Conservation (phyloP, 1,139 yeast genomes). For the Scheffersomyces illinoinensis region DNA sequence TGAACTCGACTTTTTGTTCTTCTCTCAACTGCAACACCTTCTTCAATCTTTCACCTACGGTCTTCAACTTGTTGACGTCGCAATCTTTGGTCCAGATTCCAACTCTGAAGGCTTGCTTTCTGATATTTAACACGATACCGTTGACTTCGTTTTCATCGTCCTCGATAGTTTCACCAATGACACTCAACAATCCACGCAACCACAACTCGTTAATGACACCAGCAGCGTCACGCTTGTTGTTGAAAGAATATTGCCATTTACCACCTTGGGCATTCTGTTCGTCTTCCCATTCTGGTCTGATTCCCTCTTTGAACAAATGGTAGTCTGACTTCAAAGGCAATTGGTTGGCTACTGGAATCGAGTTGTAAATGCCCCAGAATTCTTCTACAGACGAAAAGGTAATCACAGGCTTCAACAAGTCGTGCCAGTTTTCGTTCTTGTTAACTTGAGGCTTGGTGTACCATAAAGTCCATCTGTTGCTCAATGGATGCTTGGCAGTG, state of each 20-base stretch:
- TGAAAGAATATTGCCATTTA: slow-evolving; percentile 78
- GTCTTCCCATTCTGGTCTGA: slow-evolving; percentile 99
- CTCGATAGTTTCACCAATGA: slow-evolving; percentile 95
- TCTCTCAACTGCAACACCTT: slow-evolving; percentile 69
- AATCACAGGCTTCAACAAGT: slow-evolving; percentile 88
- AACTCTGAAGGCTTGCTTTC: slow-evolving; percentile 80
- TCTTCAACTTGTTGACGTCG: slow-evolving; percentile 59
- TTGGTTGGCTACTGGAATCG: slow-evolving; percentile 90
- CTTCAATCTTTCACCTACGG: slow-evolving; percentile 86
- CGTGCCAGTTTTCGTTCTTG: slow-evolving; percentile 86
- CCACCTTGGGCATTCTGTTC: slow-evolving; percentile 86
- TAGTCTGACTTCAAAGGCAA: slow-evolving; percentile 92
- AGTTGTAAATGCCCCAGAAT: slow-evolving; percentile 97
- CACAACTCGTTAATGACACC: slow-evolving; percentile 83
- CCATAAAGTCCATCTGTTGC: slow-evolving; percentile 96
- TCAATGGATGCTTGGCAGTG: slow-evolving; percentile 85
- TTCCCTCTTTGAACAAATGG: slow-evolving; percentile 91
- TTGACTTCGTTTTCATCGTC: slow-evolving; percentile 87
- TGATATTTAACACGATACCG: slow-evolving; percentile 89
- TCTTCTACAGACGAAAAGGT: slow-evolving; percentile 93
- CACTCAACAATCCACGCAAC: slow-evolving; percentile 87
- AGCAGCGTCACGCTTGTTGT: slow-evolving; percentile 62
- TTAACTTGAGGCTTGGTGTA: slow-evolving; percentile 90
- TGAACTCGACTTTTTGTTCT: slow-evolving; percentile 73
- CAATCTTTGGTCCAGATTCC: slow-evolving; percentile 93